Percentiles rank a stretch among this genome's conserved stretches.
Evolutionary conservation across 257 asterid species (phyloP).

Genomic region (Primulina huaijiensis): DNA sequence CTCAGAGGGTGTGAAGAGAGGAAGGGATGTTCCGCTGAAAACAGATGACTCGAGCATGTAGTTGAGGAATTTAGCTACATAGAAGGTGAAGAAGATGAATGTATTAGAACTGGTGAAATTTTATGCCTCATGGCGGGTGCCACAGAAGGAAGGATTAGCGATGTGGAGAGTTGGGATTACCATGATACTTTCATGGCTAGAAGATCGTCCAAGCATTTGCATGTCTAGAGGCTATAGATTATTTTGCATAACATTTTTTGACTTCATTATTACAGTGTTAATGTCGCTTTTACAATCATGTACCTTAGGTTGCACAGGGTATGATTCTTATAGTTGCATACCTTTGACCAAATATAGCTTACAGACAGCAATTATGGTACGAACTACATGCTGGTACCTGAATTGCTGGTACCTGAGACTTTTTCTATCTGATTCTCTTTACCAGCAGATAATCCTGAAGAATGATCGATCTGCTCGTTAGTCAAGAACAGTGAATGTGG

Average conservation of each 20-base stretch:
- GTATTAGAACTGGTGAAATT: too few relatives aligned
- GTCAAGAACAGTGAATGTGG: constrained; percentile 45
- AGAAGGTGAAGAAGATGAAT: too few relatives aligned
- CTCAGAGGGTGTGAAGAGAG: too few relatives aligned
- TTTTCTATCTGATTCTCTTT: not conserved
- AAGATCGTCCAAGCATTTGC: not conserved
- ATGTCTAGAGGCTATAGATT: not conserved
- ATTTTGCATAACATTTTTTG: not conserved
- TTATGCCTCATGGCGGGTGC: too few relatives aligned
- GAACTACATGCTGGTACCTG: constrained; percentile 34
- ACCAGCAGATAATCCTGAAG: not conserved
- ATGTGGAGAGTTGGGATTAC: too few relatives aligned
- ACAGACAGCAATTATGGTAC: not conserved
- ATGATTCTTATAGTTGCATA: not conserved
- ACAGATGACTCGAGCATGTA: too few relatives aligned
- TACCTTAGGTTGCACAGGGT: not conserved
- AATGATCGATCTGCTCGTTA: constrained; percentile 40
- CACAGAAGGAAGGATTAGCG: too few relatives aligned
- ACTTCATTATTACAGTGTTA: too few relatives aligned
- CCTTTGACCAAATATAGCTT: not conserved
- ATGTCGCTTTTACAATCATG: not conserved
- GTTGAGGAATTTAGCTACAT: too few relatives aligned
- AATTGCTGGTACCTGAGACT: constrained; percentile 29
- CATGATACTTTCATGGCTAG: too few relatives aligned
- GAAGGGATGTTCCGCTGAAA: too few relatives aligned